phyloP scores from a whole-genome alignment of 2,329 filamentous ascomycete genomes.

The Ilyonectria mors-panacis region DNA sequence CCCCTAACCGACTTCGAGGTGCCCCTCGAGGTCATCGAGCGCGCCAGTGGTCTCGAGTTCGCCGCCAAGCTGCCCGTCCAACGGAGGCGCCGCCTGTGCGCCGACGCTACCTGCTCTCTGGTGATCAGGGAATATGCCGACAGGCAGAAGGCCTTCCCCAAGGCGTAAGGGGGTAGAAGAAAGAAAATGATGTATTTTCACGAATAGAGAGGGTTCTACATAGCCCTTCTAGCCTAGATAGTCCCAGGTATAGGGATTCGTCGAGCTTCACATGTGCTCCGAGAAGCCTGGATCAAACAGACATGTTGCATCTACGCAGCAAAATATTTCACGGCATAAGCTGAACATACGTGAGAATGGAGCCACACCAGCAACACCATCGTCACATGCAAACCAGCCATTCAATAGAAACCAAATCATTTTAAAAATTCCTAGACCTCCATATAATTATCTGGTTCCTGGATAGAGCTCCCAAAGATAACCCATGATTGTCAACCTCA shows the following conservation, averaged over 20 bases:
- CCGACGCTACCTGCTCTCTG: constrained; percentile 87
- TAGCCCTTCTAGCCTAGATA: not conserved
- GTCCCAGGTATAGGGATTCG: not conserved
- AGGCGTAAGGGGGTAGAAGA: constrained; percentile 41
- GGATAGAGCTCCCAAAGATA: constrained; percentile 7
- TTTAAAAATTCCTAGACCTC: constrained; percentile 9
- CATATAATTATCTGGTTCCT: constrained; percentile 8
- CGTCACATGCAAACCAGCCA: constrained; percentile 18
- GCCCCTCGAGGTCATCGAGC: constrained; percentile 91
- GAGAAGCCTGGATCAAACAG: constrained; percentile 9
- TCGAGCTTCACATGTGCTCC: constrained; percentile 9
- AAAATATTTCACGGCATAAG: constrained; percentile 2
- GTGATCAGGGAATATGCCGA: constrained; percentile 85
- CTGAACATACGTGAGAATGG: not conserved
- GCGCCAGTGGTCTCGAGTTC: constrained; percentile 93
- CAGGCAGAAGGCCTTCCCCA: constrained; percentile 71
- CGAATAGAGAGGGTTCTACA: not conserved
- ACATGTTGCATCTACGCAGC: not conserved
- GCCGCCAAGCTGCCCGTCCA: constrained; percentile 81
- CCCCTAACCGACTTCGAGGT: constrained; percentile 94
- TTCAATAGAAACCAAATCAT: constrained; percentile 10
- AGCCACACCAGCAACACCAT: not conserved
- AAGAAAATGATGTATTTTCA: constrained; percentile 13
- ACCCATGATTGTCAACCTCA: not conserved
- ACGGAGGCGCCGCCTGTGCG: constrained; percentile 84